These are phyloP conservation scores for Starmerella gropengiesseri DNA, from an alignment of 805 yeast species.

Conservation along the genomic window DNA sequence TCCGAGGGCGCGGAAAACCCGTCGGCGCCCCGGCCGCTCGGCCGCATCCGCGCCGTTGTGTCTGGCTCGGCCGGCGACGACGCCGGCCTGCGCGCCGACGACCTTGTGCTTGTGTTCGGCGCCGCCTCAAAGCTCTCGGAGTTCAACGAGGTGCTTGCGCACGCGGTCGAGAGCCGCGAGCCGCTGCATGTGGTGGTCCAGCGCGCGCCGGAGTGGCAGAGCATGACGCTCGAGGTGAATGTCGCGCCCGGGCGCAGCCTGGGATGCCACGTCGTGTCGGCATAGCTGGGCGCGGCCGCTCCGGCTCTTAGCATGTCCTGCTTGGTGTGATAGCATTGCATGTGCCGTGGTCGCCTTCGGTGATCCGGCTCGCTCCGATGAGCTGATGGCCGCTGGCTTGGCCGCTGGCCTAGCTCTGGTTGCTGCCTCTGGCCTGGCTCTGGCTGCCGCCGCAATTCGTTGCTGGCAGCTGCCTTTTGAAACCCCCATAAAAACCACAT, in stretches of 20 bases:
- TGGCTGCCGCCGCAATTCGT: too few relatives aligned
- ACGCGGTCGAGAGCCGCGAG: neutral
- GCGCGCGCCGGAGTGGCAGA: neutral
- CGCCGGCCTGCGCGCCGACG: conserved; percentile 48
- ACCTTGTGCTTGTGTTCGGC: conserved; percentile 47
- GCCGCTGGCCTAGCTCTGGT: too few relatives aligned
- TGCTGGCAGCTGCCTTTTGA: too few relatives aligned
- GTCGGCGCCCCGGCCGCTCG: neutral
- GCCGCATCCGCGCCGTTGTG: conserved; percentile 23
- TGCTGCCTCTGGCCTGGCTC: too few relatives aligned
- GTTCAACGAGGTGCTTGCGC: conserved; percentile 31
- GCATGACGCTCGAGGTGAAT: neutral
- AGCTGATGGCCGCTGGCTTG: too few relatives aligned
- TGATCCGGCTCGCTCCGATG: too few relatives aligned
- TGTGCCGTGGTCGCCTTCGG: neutral
- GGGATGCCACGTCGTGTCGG: conserved; percentile 19
- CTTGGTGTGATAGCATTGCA: neutral
- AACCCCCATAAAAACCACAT: too few relatives aligned
- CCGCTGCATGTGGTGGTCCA: conserved; percentile 5
- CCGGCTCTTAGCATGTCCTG: neutral
- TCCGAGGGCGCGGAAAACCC: conserved; percentile 8
- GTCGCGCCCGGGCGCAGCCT: conserved; percentile 11
- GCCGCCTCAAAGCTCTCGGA: conserved; percentile 46
- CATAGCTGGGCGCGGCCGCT: conserved; percentile 17
- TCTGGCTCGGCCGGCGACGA: conserved; percentile 44